Base-by-base conservation (phyloP, 192 early-diverging fungal genomes). In the Umbelopsis sp. region DNA sequence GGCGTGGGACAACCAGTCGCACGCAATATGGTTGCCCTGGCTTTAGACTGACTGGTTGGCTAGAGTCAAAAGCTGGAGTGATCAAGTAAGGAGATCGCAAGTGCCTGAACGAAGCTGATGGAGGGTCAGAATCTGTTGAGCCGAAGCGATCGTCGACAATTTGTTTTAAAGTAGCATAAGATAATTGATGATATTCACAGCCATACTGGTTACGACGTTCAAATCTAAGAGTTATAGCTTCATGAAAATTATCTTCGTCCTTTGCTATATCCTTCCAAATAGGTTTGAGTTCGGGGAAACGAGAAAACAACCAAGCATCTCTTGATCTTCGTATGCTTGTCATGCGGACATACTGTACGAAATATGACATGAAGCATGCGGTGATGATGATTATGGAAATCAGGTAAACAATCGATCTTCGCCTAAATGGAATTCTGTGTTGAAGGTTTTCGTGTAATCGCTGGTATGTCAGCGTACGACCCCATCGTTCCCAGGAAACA, bases 401-500 rank as follows among this genome's bases (percentile, higher is more conserved):
- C 4, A 62, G 16, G 26, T 34, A 62, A 0, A 26, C 31, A 2
- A 29, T 29, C 1, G 56, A 62, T 62, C 56, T 29, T 32, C 56
- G 24, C 17, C 56, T 62, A 14, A 31, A 62, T 34, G 56, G 26
- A 0, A 62, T 11, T 26, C 31, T 32, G 5, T 26, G 56, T 62
- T 62, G 56, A 32, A 29, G 26, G 2, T 62, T 62, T 62, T 62
- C 56, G 26, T 62, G 25, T 5, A 62, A 12, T 20, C 17, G 8
- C 26, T 34, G 56, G 17, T 62, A 62, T 14, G 56, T 62, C 26
- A 62, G 31, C 25, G 56, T 62, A 31, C 56, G 56, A 36, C 56
- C 56, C 56, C 56, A 62, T 62, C 56, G 56, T 32, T 62, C 25
- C 56, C 56, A 62, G 11, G 56, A 34, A 29, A 36, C 31, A 29